Percentiles rank a stretch among this genome's conserved stretches.
Evolutionary conservation across 768 basidiomycete species (phyloP).

Genomic region (Chiua virens): DNA sequence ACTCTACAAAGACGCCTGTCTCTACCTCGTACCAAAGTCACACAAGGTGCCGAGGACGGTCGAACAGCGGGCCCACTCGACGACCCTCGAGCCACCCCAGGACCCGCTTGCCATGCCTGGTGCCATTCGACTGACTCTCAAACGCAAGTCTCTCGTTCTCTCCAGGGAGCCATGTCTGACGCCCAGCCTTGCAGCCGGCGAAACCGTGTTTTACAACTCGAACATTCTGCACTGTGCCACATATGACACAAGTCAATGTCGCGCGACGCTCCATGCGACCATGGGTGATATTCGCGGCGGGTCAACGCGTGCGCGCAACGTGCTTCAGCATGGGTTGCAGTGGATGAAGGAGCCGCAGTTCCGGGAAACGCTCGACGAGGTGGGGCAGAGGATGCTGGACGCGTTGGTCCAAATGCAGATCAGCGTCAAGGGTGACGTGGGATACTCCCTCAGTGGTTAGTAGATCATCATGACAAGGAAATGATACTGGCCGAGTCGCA

Average conservation of each 20-base stretch:
- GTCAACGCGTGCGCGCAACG: conserved; percentile 60
- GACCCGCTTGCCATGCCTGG: conserved; percentile 74
- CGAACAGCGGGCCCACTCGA: conserved; percentile 58
- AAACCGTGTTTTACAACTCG: conserved; percentile 78
- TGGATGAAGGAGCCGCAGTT: conserved; percentile 67
- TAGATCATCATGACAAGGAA: too few species aligned
- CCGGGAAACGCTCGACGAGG: conserved; percentile 36
- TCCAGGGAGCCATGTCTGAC: background rate
- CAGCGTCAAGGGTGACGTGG: conserved; percentile 39
- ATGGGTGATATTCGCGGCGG: conserved; percentile 68
- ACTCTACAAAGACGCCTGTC: conserved; percentile 64
- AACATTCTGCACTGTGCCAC: conserved; percentile 77
- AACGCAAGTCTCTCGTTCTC: conserved; percentile 40
- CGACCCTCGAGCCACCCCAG: conserved; percentile 46
- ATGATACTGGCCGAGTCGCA: background rate
- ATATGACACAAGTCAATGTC: conserved; percentile 48
- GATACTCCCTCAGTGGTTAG: conserved; percentile 50
- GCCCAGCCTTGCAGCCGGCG: conserved; percentile 49
- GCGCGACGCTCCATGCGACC: conserved; percentile 70
- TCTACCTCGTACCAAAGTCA: conserved; percentile 69
- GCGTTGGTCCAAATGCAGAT: conserved; percentile 57
- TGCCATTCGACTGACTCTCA: conserved; percentile 50
- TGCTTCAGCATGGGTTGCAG: conserved; percentile 69
- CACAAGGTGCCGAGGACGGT: conserved; percentile 58
- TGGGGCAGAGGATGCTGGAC: conserved; percentile 49